These are phyloP conservation scores for Lachancea nothofagi DNA, from an alignment of 805 yeast genomes.

Conservation along the genomic window DNA sequence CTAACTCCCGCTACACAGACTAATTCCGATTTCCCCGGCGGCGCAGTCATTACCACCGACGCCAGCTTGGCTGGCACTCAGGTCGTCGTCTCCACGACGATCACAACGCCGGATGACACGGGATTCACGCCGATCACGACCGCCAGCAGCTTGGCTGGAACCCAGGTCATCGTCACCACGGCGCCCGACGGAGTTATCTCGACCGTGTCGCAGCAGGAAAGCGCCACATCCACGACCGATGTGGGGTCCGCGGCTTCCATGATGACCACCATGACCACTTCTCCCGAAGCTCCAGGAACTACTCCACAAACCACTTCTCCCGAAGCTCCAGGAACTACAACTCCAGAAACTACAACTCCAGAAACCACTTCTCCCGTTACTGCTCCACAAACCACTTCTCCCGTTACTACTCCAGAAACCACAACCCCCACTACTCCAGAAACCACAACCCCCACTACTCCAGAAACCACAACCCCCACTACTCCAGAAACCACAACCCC, in stretches of 20 bases:
- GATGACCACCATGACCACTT: background rate
- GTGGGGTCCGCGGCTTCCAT: background rate
- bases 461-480: background rate
- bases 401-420: background rate
- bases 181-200: slow-evolving; percentile 1
- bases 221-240: slow-evolving; percentile 1
- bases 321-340: background rate
- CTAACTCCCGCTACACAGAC: slow-evolving; percentile 11
- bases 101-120: slow-evolving; percentile 4
- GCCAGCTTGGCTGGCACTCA: slow-evolving; percentile 9
- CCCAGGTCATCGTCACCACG: slow-evolving; percentile 9
- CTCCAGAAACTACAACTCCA: background rate
- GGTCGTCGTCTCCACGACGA: slow-evolving; percentile 8
- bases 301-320: background rate
- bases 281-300: slow-evolving; percentile 1
- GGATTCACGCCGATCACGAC: slow-evolving; percentile 7
- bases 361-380: background rate
- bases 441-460: background rate
- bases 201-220: slow-evolving; percentile 4
- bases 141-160: slow-evolving; percentile 5
- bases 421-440: background rate
- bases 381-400: background rate
- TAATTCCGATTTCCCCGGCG: slow-evolving; percentile 10
- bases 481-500: background rate
- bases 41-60: slow-evolving; percentile 7